A percentile compares a stretch with the other conserved stretches of the same genome.
Conservation (phyloP, 2,329 filamentous ascomycete species). For the Fusarium foetens region DNA sequence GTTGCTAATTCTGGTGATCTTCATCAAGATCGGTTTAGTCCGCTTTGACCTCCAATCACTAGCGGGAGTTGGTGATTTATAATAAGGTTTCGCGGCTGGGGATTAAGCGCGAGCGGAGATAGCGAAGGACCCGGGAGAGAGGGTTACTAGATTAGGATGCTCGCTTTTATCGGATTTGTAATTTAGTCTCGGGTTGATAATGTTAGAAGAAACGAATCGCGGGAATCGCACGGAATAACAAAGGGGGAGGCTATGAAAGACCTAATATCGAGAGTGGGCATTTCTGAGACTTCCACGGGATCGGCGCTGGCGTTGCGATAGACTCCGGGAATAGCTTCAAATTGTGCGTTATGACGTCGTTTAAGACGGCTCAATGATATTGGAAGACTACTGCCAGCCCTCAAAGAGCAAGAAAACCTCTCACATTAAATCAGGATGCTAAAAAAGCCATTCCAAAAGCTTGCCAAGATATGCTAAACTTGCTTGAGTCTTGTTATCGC, state of each 20-base stretch:
- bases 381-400: not conserved
- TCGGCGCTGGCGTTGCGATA: not conserved
- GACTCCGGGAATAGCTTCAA: not conserved
- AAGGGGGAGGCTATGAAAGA: fast-evolving
- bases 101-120: not conserved
- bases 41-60: not conserved
- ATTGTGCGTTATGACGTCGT: not conserved
- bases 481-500: too few relatives aligned
- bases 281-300: not conserved
- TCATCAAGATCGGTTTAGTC: not conserved
- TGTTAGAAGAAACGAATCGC: not conserved
- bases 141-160: not conserved
- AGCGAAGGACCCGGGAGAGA: not conserved
- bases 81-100: not conserved
- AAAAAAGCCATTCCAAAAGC: fast-evolving
- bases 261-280: fast-evolving
- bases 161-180: not conserved
- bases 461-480: too few relatives aligned
- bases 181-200: not conserved
- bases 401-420: fast-evolving
- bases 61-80: not conserved
- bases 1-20: not conserved
- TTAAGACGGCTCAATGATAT: not conserved
- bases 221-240: too few relatives aligned
- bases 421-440: fast-evolving